Evolutionary conservation across 768 basidiomycete genomes (phyloP), one percentile per base, ranked within the genome.

Genomic region (Psilocybe azurescens): DNA sequence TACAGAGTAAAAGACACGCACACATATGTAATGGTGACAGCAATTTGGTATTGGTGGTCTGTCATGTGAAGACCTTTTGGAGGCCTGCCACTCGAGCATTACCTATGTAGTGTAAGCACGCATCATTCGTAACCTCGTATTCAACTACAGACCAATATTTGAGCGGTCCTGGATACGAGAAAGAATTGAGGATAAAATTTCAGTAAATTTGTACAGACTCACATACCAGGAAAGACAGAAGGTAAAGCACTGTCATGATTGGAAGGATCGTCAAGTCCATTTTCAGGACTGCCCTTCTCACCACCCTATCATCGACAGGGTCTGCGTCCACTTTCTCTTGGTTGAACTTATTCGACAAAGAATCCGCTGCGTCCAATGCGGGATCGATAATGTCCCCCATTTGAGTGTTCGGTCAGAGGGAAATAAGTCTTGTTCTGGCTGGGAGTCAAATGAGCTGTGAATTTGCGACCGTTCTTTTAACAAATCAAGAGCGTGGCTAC

Each of bases 61-160:
- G 77, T 74, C 51, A 83, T 64, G 7, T 73, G 68, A 20, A 85
- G 67, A 18, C 78, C 76, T 13, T 67, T 64, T 85, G 81, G 49
- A 85, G 72, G 8, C 83, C 83, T 16, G 82, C 83, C 2, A 83
- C 74, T 11, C 78, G 75, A 28, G 81, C 84, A 64, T 83, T 83
- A 48, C 78, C 75, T 75, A 58, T 67, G 71, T 20, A 3, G 11
- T 39, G 28, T 48, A 14, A 46, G 32, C 46, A 29, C 28, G 36
- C 18, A 46, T 24, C 14, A 55, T 28, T 51, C 3, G 46, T n/a
- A 24, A 5, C 49, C 20, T 32, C 33, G 1, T 38, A 8, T 29
- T 39, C 29, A 46, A 20, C 18, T 30, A 24, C 14, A 24, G 18
- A 74, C 76, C 76, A 30, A 77, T 75, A 53, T 77, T 77, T 20